Base-by-base conservation (phyloP, 495 filamentous ascomycete genomes). In the Filosporella fistucella region DNA sequence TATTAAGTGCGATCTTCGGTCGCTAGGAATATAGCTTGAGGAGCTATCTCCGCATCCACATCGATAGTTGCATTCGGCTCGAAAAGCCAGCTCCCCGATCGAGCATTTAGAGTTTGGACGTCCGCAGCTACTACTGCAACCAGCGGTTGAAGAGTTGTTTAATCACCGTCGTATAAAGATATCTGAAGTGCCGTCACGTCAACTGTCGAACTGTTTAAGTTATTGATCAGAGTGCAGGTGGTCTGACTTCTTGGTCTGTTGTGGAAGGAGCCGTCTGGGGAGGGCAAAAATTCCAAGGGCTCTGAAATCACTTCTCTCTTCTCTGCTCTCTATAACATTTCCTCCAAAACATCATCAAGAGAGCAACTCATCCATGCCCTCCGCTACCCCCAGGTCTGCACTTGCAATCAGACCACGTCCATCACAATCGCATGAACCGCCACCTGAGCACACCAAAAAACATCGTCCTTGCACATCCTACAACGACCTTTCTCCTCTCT, bases 321-420 rank as follows among this genome's bases (percentile, higher is more conserved):
- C 12, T 35, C 4, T 17, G 12, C n/a, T 30, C 8, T 30, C n/a
- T 5, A 13, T n/a, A 5, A n/a, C n/a, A 35, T 13, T n/a, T 17
- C 32, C n/a, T 13, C 32, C 4, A 17, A 13, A 35, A 5, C 4
- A 5, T 29, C 14, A 8, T 26, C 41, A 29, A 24, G 36, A 14
- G 2, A 30, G 34, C 32, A 14, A 24, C 20, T 35, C 16, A 44
- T 45, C 37, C 29, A 58, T 58, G 55, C 50, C 51, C 39, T 51
- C 51, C 42, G 50, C 47, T 41, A 39, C 47, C 25, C 33, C 47
- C n/a, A 29, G 35, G 49, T 42, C 51, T 52, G 44, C 48, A 8
- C 51, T 58, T 20, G 14, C 50, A 30, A 51, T 51, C 46, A 58
- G 55, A 49, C 42, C 52, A 41, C 46, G 30, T 7, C 51, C 45